phyloP scores from a whole-genome alignment of 225 moss, liverwort and hornwort genomes.

The Sphagnum tenellum region DNA sequence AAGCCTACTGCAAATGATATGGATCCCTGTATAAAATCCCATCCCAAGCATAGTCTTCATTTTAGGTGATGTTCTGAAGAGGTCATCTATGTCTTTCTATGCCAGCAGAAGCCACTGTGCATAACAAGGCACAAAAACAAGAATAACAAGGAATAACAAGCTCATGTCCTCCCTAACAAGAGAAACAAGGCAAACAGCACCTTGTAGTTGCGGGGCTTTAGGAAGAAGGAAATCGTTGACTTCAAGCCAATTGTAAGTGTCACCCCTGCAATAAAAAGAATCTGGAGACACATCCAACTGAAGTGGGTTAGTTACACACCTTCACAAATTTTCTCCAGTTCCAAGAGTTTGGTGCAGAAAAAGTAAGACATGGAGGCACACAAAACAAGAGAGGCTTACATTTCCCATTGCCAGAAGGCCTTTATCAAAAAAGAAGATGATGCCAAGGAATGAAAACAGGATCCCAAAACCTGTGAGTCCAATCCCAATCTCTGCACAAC shows the following conservation, averaged over 20 bases:
- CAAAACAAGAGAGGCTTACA: not conserved
- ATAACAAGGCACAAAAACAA: too few species aligned
- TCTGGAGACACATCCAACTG: conserved; percentile 24
- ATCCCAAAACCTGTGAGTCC: conserved; percentile 54
- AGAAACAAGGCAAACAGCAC: conserved; percentile 11
- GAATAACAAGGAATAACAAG: not conserved
- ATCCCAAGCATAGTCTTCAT: not conserved
- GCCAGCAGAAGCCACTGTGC: too few species aligned
- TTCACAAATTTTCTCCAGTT: too few species aligned
- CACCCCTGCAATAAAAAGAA: conserved; percentile 85
- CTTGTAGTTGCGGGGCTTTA: conserved; percentile 98
- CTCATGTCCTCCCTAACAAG: not conserved
- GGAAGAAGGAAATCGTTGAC: conserved; percentile 84
- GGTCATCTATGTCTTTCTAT: too few species aligned
- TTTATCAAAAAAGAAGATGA: conserved; percentile 57
- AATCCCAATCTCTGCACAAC: conserved; percentile 36
- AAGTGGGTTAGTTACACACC: too few species aligned
- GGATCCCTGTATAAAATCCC: conserved; percentile 57
- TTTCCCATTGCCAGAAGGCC: conserved; percentile 39
- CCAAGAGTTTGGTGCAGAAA: too few species aligned
- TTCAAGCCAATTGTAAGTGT: conserved; percentile 89
- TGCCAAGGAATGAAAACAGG: conserved; percentile 41
- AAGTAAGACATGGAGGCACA: too few species aligned
- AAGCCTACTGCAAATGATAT: conserved; percentile 87
- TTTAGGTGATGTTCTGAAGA: not conserved